Percentiles rank a stretch among this genome's conserved stretches.
Evolutionary conservation across 257 asterid species (phyloP).

Genomic region (Knoxia roxburghii): DNA sequence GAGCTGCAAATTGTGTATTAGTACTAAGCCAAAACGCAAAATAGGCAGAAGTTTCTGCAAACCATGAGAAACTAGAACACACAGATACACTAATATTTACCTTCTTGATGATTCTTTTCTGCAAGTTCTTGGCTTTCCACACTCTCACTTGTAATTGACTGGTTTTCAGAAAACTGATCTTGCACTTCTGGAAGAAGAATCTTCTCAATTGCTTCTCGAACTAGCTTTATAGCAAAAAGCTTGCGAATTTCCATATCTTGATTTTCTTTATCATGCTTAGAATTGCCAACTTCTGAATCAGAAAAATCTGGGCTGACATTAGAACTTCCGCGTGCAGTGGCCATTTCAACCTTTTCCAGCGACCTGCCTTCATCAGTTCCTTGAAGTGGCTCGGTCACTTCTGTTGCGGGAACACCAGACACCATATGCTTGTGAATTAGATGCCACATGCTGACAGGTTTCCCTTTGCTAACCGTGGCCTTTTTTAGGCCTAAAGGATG

Average conservation of each 20-base stretch:
- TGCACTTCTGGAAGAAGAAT: slow-evolving; percentile 95
- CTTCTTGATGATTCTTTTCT: slow-evolving; percentile 37
- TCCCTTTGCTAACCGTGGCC: slow-evolving; percentile 13
- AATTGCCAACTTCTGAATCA: slow-evolving; percentile 25
- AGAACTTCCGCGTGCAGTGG: slow-evolving; percentile 18
- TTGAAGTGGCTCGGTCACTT: slow-evolving; percentile 8
- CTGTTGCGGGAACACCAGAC: slow-evolving; percentile 22
- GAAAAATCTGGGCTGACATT: slow-evolving; percentile 12
- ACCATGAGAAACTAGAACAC: background rate
- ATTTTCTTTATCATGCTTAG: slow-evolving; percentile 31
- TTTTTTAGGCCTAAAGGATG: background rate
- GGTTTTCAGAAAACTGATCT: slow-evolving; percentile 70
- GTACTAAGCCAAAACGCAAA: background rate
- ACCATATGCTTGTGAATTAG: slow-evolving; percentile 34
- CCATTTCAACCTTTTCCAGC: slow-evolving; percentile 21
- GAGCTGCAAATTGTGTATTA: slow-evolving; percentile 24
- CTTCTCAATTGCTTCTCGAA: slow-evolving; percentile 90
- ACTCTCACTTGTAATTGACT: slow-evolving; percentile 49
- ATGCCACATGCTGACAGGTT: slow-evolving; percentile 37
- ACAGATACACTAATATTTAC: slow-evolving; percentile 13
- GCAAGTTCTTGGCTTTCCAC: slow-evolving; percentile 37
- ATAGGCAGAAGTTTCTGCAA: background rate
- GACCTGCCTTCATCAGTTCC: slow-evolving; percentile 18
- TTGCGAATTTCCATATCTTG: slow-evolving; percentile 65
- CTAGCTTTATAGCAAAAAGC: slow-evolving; percentile 73